These are phyloP conservation scores for Houttuynia cordata DNA, from an alignment of 164 flowering plant genomes.

Conservation along the genomic window DNA sequence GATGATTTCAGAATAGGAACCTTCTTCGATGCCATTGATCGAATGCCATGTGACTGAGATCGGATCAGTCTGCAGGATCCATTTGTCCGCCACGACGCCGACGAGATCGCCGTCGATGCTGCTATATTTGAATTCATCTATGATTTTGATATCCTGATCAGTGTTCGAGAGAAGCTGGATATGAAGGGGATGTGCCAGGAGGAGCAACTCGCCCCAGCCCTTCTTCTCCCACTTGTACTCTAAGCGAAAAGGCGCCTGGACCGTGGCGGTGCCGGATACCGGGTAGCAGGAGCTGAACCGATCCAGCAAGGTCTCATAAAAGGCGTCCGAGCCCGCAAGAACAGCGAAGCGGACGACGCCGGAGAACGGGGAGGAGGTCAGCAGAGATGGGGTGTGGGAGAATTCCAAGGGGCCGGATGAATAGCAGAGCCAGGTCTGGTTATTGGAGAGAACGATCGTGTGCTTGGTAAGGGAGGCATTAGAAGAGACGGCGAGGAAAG, in stretches of 20 bases:
- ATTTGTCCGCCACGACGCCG: constrained; percentile 70
- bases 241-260: constrained; percentile 31
- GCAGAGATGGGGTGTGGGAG: constrained; percentile 21
- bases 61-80: constrained; percentile 19
- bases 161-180: constrained; percentile 29
- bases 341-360: constrained; percentile 63
- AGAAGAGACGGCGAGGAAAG: constrained; percentile 34
- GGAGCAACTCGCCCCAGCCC: constrained; percentile 74
- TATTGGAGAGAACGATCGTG: constrained; percentile 51
- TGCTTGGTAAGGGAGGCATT: constrained; percentile 35
- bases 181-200: constrained; percentile 88
- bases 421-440: constrained; percentile 78
- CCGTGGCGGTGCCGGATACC: constrained; percentile 50
- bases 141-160: constrained; percentile 21
- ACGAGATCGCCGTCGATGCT: constrained; percentile 95
- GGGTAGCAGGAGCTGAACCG: constrained; percentile 70
- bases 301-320: constrained; percentile 44
- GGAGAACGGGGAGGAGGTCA: constrained; percentile 35
- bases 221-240: constrained; percentile 81
- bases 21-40: constrained; percentile 26
- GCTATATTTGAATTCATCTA: constrained; percentile 52
- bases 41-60: constrained; percentile 72
- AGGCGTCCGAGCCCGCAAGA: constrained; percentile 32
- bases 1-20: constrained; percentile 32
- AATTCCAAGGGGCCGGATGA: constrained; percentile 49